Percentiles rank a stretch among this genome's conserved stretches.
These are phyloP conservation scores for Blastosporella zonata DNA, from an alignment of 1,284 basidiomycete species.

Conservation along the genomic window DNA sequence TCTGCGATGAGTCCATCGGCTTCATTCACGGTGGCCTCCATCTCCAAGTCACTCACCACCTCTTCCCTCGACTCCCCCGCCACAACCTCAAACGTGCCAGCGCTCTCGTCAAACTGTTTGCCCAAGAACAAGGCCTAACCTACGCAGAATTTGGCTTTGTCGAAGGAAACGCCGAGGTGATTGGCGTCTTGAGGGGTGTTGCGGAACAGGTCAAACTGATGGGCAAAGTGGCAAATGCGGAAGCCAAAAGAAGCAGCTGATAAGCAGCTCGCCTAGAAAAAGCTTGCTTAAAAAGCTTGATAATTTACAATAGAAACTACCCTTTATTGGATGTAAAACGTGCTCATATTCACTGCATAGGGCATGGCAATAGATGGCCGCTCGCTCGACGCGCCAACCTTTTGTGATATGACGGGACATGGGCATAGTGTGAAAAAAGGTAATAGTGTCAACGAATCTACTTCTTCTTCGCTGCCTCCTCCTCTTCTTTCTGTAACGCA, in stretches of 20 bases:
- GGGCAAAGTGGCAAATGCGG: slow-evolving; percentile 66
- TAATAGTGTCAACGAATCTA: slow-evolving; percentile 42
- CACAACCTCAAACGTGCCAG: slow-evolving; percentile 89
- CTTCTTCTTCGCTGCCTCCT: slow-evolving; percentile 92
- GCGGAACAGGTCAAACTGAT: slow-evolving; percentile 81
- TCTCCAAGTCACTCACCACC: slow-evolving; percentile 95
- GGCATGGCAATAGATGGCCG: slow-evolving; percentile 26
- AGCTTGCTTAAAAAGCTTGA: slow-evolving; percentile 11
- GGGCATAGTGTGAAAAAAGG: slow-evolving; percentile 29
- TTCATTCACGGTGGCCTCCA: slow-evolving; percentile 94
- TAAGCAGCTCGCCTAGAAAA: slow-evolving; percentile 35
- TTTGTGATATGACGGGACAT: slow-evolving; percentile 21
- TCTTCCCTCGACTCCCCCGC: slow-evolving; percentile 93
- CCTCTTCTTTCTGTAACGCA: slow-evolving; percentile 75
- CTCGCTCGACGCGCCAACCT: slow-evolving; percentile 22
- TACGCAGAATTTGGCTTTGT: slow-evolving; percentile 92
- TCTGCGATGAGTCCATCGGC: slow-evolving; percentile 79
- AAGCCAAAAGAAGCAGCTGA: slow-evolving; percentile 59
- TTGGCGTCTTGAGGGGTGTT: slow-evolving; percentile 74
- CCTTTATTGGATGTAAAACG: slow-evolving; percentile 1
- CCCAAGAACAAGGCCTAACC: slow-evolving; percentile 76
- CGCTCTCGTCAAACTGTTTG: slow-evolving; percentile 81
- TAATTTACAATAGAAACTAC: neutral
- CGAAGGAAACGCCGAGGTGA: slow-evolving; percentile 77
- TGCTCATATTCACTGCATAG: slow-evolving; percentile 33